phyloP scores from a whole-genome alignment of 768 basidiomycete genomes.

The Lentinula detonsa region DNA sequence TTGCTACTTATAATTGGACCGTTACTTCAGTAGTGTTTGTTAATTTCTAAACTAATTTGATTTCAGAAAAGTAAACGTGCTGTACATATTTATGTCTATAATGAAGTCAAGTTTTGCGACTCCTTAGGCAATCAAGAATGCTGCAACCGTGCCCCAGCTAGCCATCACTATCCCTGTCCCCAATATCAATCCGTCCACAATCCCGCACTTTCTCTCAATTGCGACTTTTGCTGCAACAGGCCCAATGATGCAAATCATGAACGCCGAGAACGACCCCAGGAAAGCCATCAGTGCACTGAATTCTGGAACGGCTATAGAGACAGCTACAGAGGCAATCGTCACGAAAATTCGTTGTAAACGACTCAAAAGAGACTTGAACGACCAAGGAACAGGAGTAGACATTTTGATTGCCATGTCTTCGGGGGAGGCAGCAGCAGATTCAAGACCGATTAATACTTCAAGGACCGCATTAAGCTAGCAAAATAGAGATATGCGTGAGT shows the following conservation, averaged over 20 bases:
- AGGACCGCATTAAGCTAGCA: conserved; percentile 73
- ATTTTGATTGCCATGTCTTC: conserved; percentile 31
- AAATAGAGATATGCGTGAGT: neutral
- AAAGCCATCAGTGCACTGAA: conserved; percentile 87
- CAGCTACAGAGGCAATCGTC: conserved; percentile 52
- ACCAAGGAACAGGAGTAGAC: conserved; percentile 13
- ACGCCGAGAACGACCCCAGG: conserved; percentile 84
- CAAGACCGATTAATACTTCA: conserved; percentile 71
- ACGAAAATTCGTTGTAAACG: conserved; percentile 53
- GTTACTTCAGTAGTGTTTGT: too few relatives aligned
- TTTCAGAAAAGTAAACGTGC: too few relatives aligned
- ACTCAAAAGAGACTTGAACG: conserved; percentile 34
- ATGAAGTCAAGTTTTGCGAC: neutral
- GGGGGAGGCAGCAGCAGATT: conserved; percentile 30
- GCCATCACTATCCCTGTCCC: conserved; percentile 57
- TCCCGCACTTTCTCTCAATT: conserved; percentile 40
- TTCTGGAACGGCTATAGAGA: conserved; percentile 73
- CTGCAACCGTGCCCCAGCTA: conserved; percentile 68
- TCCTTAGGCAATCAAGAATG: conserved; percentile 37
- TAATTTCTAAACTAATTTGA: neutral
- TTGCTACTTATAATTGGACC: too few relatives aligned
- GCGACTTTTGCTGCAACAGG: conserved; percentile 70
- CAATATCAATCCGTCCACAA: conserved; percentile 52
- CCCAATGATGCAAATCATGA: conserved; percentile 68
- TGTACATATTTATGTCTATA: too few relatives aligned